These are phyloP conservation scores for Neocallimastix lanati DNA, from an alignment of 192 early-diverging fungal species.

Conservation along the genomic window DNA sequence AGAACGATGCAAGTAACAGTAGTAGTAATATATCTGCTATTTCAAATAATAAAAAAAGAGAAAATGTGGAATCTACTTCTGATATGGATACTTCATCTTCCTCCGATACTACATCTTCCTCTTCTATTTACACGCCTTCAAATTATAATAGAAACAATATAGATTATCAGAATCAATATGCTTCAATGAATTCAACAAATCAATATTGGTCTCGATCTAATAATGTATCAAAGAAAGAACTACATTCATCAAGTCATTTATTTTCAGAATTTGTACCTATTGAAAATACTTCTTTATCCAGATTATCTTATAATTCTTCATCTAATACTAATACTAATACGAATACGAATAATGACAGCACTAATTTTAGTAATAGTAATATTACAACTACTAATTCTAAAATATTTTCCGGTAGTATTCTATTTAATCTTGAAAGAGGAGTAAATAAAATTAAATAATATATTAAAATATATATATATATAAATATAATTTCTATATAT, in stretches of 20 bases:
- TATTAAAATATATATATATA: not conserved
- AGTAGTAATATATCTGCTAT: not conserved
- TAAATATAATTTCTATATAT: too few species aligned
- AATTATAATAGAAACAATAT: not conserved
- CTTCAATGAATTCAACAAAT: not conserved
- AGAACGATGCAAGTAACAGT: not conserved
- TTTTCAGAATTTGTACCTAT: not conserved
- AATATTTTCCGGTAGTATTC: not conserved
- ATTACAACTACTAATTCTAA: not conserved
- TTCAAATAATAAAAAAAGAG: not conserved
- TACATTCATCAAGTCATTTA: not conserved
- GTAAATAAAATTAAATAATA: not conserved
- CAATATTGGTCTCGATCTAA: not conserved
- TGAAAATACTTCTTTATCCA: not conserved
- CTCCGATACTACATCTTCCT: not conserved
- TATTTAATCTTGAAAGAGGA: not conserved
- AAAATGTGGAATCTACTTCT: not conserved
- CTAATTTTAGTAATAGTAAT: not conserved
- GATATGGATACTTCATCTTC: not conserved
- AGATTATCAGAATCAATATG: not conserved
- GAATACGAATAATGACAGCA: not conserved
- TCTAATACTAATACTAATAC: too few species aligned
- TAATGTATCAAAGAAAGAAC: not conserved
- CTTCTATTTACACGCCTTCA: not conserved
- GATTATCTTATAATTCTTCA: too few species aligned